These are phyloP conservation scores for Fomitopsis serialis DNA, from an alignment of 768 basidiomycete genomes.

Conservation along the genomic window DNA sequence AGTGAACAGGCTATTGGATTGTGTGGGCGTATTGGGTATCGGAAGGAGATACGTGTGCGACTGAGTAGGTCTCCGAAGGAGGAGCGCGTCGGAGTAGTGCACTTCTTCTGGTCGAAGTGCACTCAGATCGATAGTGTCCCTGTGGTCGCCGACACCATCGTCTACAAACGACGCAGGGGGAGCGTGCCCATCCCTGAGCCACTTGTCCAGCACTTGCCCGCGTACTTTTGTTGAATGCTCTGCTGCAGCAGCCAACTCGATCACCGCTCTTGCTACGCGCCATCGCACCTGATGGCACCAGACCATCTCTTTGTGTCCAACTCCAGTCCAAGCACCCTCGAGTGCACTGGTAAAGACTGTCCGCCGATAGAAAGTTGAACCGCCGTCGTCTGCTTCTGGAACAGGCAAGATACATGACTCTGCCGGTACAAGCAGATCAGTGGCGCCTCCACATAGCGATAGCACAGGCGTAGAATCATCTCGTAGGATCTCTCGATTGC, in stretches of 20 bases:
- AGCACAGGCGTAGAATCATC: slow-evolving; percentile 58
- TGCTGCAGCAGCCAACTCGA: slow-evolving; percentile 51
- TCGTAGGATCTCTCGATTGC: slow-evolving; percentile 34
- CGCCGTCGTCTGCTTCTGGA: background rate
- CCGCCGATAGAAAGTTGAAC: slow-evolving; percentile 33
- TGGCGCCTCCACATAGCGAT: slow-evolving; percentile 87
- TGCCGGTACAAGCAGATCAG: slow-evolving; percentile 88
- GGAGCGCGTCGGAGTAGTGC: slow-evolving; percentile 23
- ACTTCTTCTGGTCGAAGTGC: slow-evolving; percentile 19
- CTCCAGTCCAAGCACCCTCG: slow-evolving; percentile 91
- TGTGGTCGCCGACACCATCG: background rate
- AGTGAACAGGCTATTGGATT: slow-evolving; percentile 30
- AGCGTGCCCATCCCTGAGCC: slow-evolving; percentile 61
- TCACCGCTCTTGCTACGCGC: slow-evolving; percentile 73
- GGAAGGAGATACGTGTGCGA: slow-evolving; percentile 50
- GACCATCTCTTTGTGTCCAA: slow-evolving; percentile 94
- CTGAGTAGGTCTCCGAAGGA: slow-evolving; percentile 37
- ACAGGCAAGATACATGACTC: slow-evolving; percentile 68
- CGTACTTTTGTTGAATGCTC: slow-evolving; percentile 21
- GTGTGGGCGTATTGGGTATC: slow-evolving; percentile 17
- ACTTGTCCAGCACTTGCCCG: slow-evolving; percentile 46
- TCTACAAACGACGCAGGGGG: slow-evolving; percentile 27
- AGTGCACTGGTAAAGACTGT: slow-evolving; percentile 83
- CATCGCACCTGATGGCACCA: slow-evolving; percentile 98
- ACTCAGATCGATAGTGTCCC: background rate